Evolutionary conservation across 352 stramenopile species (phyloP), one percentile per base, ranked within the genome.

Genomic region (Aphanomyces cochlioides): DNA sequence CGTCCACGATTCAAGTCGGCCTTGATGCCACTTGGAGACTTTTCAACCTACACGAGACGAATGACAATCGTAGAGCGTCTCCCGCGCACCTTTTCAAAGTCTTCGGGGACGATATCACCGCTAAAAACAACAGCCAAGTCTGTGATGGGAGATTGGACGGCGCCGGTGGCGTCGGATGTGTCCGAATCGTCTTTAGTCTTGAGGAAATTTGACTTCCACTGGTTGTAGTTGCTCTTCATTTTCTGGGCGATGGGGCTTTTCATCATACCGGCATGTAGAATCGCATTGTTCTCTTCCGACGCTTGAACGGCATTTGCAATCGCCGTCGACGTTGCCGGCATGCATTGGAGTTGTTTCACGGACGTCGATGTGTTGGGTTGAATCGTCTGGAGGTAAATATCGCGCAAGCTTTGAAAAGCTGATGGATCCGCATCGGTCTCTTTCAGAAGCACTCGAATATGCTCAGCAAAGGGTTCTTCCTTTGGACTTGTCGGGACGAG

Each of bases 1-100:
- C 81, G 82, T 1, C 87, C 84, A 73, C 90, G 91, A 75, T 90
- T 93, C 5, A 95, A 67, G 72, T 95, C 87, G 4, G 87, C 85
- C 17, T 86, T 82, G 21, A 89, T 78, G 0, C 87, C 87, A 63
- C 75, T 89, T 21, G 84, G 79, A 17, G 87, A 90, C 56, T 83
- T 79, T 53, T 92, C 85, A 63, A 95, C 76, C 87, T 95, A 40
- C 5, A 36, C 47, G 3, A 58, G 41, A 48, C 48, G 28, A 2
- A 57, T 13, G 36, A 64, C 70, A 7, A 39, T 7, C 38, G 28
- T 48, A 21, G 7, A 17, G 36, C 4, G 10, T 37, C 8, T 58
- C 7, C 8, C 28, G 28, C 45, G 19, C 19, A 93, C 86, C 81
- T 92, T 93, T 0, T 74, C 84, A 72, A 85, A 93, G 1, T 85